Conservation (phyloP, 495 filamentous ascomycete species). For the Podospora pseudopauciseta region DNA sequence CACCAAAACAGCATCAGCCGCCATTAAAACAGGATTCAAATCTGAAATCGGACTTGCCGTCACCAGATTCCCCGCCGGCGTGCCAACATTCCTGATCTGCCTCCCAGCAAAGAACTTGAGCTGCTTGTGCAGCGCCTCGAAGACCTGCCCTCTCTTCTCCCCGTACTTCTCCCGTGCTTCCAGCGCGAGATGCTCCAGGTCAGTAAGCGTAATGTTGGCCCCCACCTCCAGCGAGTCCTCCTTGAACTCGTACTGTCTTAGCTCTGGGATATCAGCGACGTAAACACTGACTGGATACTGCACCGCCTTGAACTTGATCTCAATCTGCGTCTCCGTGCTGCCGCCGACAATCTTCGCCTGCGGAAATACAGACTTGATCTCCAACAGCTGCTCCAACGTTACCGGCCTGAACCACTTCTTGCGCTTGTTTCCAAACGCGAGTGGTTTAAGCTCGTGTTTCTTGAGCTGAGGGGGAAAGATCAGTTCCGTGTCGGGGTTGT, state of each 20-base stretch:
- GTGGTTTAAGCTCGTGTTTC: constrained; percentile 75
- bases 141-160: constrained; percentile 62
- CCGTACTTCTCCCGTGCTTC: constrained; percentile 83
- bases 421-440: constrained; percentile 89
- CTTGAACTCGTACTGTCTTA: constrained; percentile 72
- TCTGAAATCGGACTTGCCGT: constrained; percentile 97
- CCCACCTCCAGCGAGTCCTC: constrained; percentile 83
- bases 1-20: constrained; percentile 73
- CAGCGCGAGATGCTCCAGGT: constrained; percentile 68
- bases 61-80: constrained; percentile 90
- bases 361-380: constrained; percentile 84
- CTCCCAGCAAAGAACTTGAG: constrained; percentile 89
- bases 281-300: constrained; percentile 87
- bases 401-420: constrained; percentile 93
- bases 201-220: constrained; percentile 86
- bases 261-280: constrained; percentile 87
- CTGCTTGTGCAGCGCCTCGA: constrained; percentile 71
- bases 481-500: constrained; percentile 86
- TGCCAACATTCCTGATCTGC: constrained; percentile 95
- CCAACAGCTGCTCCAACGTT: constrained; percentile 78
- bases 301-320: constrained; percentile 96
- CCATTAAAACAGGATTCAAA: constrained; percentile 91
- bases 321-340: constrained; percentile 95
- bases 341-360: constrained; percentile 92
- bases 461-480: constrained; percentile 86